These are phyloP conservation scores for Salvia rosmarinus DNA, from an alignment of 257 asterid species.

Conservation along the genomic window DNA sequence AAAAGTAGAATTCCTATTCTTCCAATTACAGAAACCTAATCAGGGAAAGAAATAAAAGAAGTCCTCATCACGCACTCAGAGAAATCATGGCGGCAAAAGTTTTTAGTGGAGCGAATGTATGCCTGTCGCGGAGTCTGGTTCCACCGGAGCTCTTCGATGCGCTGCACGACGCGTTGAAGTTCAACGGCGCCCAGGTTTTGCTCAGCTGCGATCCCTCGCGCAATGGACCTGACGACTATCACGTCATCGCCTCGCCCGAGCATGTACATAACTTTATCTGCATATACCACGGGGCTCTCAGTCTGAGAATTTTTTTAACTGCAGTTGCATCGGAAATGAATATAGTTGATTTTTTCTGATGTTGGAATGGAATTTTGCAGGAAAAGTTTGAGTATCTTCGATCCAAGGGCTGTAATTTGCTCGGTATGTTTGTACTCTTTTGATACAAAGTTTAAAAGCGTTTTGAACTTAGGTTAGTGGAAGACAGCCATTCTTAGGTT, in stretches of 20 bases:
- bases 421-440: slow-evolving; percentile 54
- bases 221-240: slow-evolving; percentile 73
- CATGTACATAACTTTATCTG: slow-evolving; percentile 52
- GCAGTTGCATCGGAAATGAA: slow-evolving; percentile 20
- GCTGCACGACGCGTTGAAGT: slow-evolving; percentile 92
- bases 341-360: slow-evolving; percentile 15
- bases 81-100: slow-evolving; percentile 60
- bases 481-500: slow-evolving; percentile 11
- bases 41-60: background rate
- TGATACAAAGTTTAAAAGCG: background rate
- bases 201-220: slow-evolving; percentile 94
- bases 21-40: slow-evolving; percentile 25
- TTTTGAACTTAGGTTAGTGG: slow-evolving; percentile 20
- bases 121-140: slow-evolving; percentile 80
- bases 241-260: slow-evolving; percentile 76
- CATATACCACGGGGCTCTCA: background rate
- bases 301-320: slow-evolving; percentile 16
- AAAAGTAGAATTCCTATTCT: background rate
- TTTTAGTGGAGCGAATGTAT: slow-evolving; percentile 72
- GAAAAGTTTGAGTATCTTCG: slow-evolving; percentile 84
- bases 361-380: slow-evolving; percentile 48
- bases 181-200: slow-evolving; percentile 79
- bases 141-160: slow-evolving; percentile 93
- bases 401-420: slow-evolving; percentile 79
- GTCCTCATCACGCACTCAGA: background rate